Conservation (phyloP, 2,329 filamentous ascomycete genomes). For the Sporothrix euskadiensis region DNA sequence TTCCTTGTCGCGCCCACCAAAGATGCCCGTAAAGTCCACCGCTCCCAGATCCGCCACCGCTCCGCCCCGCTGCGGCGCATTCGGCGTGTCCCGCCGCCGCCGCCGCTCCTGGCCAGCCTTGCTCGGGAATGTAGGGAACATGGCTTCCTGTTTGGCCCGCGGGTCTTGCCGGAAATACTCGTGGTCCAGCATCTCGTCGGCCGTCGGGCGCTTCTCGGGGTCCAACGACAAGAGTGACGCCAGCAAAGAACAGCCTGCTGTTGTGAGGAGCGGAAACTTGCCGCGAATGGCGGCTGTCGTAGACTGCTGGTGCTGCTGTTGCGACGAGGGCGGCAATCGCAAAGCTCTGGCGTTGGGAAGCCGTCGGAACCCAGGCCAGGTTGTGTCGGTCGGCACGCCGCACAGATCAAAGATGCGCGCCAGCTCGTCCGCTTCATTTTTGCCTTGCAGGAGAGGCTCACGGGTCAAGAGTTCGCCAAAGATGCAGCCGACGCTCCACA, state of each 20-base stretch:
- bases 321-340: slow-evolving; percentile 59
- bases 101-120: slow-evolving; percentile 90
- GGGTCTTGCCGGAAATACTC: slow-evolving; percentile 88
- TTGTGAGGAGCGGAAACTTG: slow-evolving; percentile 78
- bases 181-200: slow-evolving; percentile 73
- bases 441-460: slow-evolving; percentile 80
- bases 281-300: slow-evolving; percentile 63
- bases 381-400: slow-evolving; percentile 77
- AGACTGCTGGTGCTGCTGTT: slow-evolving; percentile 38
- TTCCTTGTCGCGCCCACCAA: slow-evolving; percentile 65
- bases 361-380: slow-evolving; percentile 83
- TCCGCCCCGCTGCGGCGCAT: slow-evolving; percentile 78
- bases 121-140: slow-evolving; percentile 97
- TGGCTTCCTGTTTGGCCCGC: slow-evolving; percentile 80
- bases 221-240: slow-evolving; percentile 71
- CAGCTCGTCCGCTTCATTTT: slow-evolving; percentile 90
- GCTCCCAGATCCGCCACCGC: slow-evolving; percentile 58
- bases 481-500: slow-evolving; percentile 96
- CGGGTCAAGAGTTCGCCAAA: slow-evolving; percentile 87
- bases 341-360: slow-evolving; percentile 84
- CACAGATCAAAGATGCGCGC: slow-evolving; percentile 86
- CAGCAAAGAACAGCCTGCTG: slow-evolving; percentile 70
- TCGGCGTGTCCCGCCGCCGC: slow-evolving; percentile 70
- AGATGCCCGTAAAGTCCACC: slow-evolving; percentile 70
- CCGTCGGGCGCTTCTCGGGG: slow-evolving; percentile 68